Evolutionary conservation across 2,329 filamentous ascomycete species (phyloP).

Genomic region (Claviceps humidiphila): DNA sequence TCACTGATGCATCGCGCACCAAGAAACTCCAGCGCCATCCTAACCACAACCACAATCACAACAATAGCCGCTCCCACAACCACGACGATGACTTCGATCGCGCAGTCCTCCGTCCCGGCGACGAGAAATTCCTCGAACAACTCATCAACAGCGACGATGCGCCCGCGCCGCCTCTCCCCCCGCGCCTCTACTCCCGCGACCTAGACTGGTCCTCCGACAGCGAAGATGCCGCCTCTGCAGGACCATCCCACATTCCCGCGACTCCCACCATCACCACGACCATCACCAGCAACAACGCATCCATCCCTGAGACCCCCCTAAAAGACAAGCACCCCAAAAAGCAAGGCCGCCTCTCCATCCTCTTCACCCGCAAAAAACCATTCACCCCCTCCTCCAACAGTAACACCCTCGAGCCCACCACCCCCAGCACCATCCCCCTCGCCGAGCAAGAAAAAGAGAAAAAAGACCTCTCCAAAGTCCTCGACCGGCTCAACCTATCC

Average conservation of each 20-base stretch:
- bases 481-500: slow-evolving; percentile 73
- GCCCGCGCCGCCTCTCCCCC: slow-evolving; percentile 42
- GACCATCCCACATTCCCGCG: slow-evolving; percentile 15
- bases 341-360: slow-evolving; percentile 20
- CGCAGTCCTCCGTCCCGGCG: slow-evolving; percentile 40
- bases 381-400: slow-evolving; percentile 19
- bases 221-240: slow-evolving; percentile 11
- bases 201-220: slow-evolving; percentile 31
- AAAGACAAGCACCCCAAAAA: slow-evolving; percentile 20
- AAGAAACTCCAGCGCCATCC: background rate
- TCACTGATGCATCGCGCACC: slow-evolving; percentile 1
- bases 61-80: slow-evolving; percentile 7
- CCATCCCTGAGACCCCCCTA: no score
- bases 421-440: background rate
- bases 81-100: slow-evolving; percentile 6
- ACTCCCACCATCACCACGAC: background rate
- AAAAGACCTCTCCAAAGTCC: slow-evolving; percentile 65
- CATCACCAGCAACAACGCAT: slow-evolving; percentile 15
- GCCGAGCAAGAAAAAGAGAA: slow-evolving; percentile 35
- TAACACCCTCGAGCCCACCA: slow-evolving; percentile 21
- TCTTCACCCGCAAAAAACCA: slow-evolving; percentile 27
- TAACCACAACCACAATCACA: background rate
- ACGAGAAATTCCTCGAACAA: slow-evolving; percentile 44
- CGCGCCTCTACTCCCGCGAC: slow-evolving; percentile 35
- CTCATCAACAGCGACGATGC: slow-evolving; percentile 32